Conservation (phyloP, 2,329 filamentous ascomycete genomes). For the Sarocladiaceae sp. region DNA sequence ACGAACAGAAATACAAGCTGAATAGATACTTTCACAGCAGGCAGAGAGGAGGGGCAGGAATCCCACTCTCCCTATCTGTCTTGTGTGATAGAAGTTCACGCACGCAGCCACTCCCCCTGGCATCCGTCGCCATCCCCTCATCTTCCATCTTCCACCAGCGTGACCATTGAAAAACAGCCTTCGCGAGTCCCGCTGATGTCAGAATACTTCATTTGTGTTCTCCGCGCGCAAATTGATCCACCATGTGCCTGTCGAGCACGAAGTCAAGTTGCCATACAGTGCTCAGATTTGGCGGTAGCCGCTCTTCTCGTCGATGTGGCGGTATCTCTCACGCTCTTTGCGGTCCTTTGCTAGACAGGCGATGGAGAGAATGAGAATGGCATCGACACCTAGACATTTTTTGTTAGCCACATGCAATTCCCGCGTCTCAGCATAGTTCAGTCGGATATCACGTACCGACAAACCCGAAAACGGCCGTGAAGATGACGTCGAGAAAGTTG, state of each 20-base stretch:
- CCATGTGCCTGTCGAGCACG: too few relatives aligned
- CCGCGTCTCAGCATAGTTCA: not conserved
- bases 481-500: conserved; percentile 66
- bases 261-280: too few relatives aligned
- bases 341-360: conserved; percentile 75
- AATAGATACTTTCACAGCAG: too few relatives aligned
- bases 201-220: not conserved
- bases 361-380: conserved; percentile 61
- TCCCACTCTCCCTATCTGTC: too few relatives aligned
- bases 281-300: conserved; percentile 44
- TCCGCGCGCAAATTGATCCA: too few relatives aligned
- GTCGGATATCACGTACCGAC: conserved; percentile 46
- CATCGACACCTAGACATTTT: conserved; percentile 47
- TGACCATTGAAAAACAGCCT: not conserved
- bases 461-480: conserved; percentile 74
- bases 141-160: not conserved
- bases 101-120: too few relatives aligned
- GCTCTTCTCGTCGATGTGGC: conserved; percentile 74
- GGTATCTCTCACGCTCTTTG: conserved; percentile 72
- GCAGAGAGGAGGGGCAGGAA: too few relatives aligned
- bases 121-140: too few relatives aligned
- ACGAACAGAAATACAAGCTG: too few relatives aligned
- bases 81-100: too few relatives aligned
- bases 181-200: not conserved
- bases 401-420: not conserved